A percentile compares a stretch with the other conserved stretches of the same genome.
Evolutionary conservation across 1,139 yeast species (phyloP).

Genomic region (Scheffersomyces segobiensis): DNA sequence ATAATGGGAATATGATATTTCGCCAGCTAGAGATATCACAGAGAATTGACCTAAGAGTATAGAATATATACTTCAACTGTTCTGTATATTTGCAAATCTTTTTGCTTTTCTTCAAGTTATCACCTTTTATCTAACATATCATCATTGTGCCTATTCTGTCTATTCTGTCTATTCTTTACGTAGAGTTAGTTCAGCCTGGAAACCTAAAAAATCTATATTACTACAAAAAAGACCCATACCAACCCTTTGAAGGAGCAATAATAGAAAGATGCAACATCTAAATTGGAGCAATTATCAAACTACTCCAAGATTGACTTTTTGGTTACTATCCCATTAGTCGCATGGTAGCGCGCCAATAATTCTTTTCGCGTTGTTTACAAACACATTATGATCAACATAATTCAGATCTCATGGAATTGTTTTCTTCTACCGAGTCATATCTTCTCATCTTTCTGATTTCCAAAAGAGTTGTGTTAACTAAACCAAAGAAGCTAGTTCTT

Average conservation of each 20-base stretch:
- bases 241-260: too few species aligned
- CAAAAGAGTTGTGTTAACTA: neutral
- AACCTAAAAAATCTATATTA: too few species aligned
- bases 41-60: neutral
- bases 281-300: too few species aligned
- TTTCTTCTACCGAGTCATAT: neutral
- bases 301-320: neutral
- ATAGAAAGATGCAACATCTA: neutral
- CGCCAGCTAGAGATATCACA: neutral
- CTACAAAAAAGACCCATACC: too few species aligned
- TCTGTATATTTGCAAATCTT: too few species aligned
- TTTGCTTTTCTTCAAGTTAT: too few species aligned
- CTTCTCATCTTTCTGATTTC: neutral
- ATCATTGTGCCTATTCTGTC: too few species aligned
- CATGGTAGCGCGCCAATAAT: neutral
- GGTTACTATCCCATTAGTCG: neutral
- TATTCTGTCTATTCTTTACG: too few species aligned
- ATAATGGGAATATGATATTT: neutral
- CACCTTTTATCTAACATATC: too few species aligned
- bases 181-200: too few species aligned
- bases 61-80: too few species aligned
- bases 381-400: neutral
- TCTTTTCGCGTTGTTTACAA: constrained; percentile 19
- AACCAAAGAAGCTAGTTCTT: neutral
- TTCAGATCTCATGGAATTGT: neutral